A percentile compares a stretch with the other conserved stretches of the same genome.
Evolutionary conservation across 306 rosid genomes (phyloP).

Genomic region (Fagus crenata): DNA sequence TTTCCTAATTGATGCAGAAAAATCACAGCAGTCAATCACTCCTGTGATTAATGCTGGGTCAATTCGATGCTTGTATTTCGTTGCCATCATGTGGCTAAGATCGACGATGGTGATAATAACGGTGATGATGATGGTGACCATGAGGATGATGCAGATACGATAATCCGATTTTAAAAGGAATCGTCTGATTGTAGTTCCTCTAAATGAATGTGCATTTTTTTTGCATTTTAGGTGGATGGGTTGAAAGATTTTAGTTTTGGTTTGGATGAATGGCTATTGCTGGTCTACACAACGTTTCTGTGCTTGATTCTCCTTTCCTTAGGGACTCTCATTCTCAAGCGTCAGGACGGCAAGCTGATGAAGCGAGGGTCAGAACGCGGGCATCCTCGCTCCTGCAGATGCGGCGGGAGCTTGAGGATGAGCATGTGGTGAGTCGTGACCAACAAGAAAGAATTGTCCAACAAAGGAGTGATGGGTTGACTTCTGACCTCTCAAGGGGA

Average conservation of each 20-base stretch:
- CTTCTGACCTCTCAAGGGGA: conserved; percentile 39
- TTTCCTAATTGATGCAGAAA: conserved; percentile 40
- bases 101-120: not conserved
- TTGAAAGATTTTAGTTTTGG: conserved; percentile 35
- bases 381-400: conserved; percentile 66
- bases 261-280: conserved; percentile 75
- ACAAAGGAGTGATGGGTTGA: conserved; percentile 52
- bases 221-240: conserved; percentile 53
- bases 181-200: conserved; percentile 30
- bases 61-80: conserved; percentile 15
- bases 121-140: not conserved
- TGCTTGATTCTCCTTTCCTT: conserved; percentile 66
- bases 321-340: conserved; percentile 69
- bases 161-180: conserved; percentile 40
- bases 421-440: conserved; percentile 58
- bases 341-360: conserved; percentile 54
- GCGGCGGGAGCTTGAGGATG: conserved; percentile 94
- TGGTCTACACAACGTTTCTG: conserved; percentile 71
- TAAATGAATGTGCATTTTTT: conserved; percentile 38
- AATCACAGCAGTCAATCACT: conserved; percentile 22
- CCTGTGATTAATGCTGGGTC: conserved; percentile 22
- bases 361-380: conserved; percentile 57
- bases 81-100: conserved; percentile 34
- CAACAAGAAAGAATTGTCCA: conserved; percentile 57
- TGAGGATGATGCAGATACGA: conserved; percentile 26